phyloP scores from a whole-genome alignment of 1,284 basidiomycete species.

The Puccinia sorghi region DNA sequence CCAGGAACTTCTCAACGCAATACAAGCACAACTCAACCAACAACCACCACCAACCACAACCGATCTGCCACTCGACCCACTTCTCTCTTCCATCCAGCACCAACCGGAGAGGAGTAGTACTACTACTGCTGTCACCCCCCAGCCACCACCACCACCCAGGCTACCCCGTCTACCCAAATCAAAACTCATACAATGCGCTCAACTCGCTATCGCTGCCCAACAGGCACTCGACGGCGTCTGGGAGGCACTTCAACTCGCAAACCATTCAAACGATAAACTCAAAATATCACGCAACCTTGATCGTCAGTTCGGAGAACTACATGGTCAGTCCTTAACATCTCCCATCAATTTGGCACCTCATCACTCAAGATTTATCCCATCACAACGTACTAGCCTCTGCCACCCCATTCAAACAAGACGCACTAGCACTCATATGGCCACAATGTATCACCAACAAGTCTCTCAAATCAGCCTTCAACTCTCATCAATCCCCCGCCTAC shows the following conservation, averaged over 20 bases:
- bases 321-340: constrained; percentile 22
- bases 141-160: too few relatives aligned
- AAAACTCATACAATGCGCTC: constrained; percentile 31
- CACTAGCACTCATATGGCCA: constrained; percentile 40
- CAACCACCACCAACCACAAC: neutral
- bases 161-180: constrained; percentile 24
- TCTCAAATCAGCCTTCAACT: constrained; percentile 12
- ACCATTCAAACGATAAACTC: constrained; percentile 1
- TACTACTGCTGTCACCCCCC: too few relatives aligned
- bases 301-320: constrained; percentile 41
- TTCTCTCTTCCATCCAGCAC: neutral
- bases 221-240: constrained; percentile 27
- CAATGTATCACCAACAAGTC: constrained; percentile 36
- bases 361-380: neutral
- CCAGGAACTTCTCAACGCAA: neutral
- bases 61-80: neutral
- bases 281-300: constrained; percentile 31
- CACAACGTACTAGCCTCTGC: neutral
- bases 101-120: too few relatives aligned
- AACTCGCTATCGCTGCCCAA: constrained; percentile 28
- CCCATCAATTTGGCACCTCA: neutral
- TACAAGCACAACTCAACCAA: neutral
- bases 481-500: neutral
- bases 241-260: constrained; percentile 24
- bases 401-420: constrained; percentile 34